Evolutionary conservation across 257 asterid species (phyloP).

Genomic region (Apocynum venetum): DNA sequence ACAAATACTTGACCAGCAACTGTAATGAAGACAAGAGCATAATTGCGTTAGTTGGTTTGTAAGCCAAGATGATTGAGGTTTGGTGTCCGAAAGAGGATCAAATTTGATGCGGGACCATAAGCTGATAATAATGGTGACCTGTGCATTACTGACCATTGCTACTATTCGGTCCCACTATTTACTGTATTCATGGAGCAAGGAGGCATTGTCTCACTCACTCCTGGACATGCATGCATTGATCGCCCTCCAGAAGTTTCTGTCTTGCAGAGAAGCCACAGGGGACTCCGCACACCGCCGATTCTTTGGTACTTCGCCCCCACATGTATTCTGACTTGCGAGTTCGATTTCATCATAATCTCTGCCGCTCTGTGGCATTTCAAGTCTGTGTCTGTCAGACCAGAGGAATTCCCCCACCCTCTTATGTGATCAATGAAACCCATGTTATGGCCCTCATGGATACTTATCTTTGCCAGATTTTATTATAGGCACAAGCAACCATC

Average conservation of each 20-base stretch:
- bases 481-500: too few species aligned
- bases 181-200: neutral
- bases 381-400: neutral
- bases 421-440: too few species aligned
- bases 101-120: slow-evolving; percentile 13
- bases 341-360: neutral
- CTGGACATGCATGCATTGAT: neutral
- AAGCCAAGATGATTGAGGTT: slow-evolving; percentile 24
- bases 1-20: slow-evolving; percentile 4
- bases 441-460: too few species aligned
- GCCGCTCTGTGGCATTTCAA: neutral
- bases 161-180: neutral
- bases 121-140: neutral
- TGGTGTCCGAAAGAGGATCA: slow-evolving; percentile 19
- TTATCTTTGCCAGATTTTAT: too few species aligned
- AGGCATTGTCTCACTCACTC: neutral
- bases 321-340: slow-evolving; percentile 3
- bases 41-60: slow-evolving; percentile 28
- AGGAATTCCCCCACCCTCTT: neutral
- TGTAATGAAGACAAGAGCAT: slow-evolving; percentile 24
- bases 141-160: neutral
- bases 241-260: neutral
- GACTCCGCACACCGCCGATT: neutral
- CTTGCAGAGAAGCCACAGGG: neutral
- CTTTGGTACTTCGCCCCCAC: slow-evolving; percentile 4